Evolutionary conservation across 768 basidiomycete species (phyloP).

Genomic region (Psilocybe tampanensis): DNA sequence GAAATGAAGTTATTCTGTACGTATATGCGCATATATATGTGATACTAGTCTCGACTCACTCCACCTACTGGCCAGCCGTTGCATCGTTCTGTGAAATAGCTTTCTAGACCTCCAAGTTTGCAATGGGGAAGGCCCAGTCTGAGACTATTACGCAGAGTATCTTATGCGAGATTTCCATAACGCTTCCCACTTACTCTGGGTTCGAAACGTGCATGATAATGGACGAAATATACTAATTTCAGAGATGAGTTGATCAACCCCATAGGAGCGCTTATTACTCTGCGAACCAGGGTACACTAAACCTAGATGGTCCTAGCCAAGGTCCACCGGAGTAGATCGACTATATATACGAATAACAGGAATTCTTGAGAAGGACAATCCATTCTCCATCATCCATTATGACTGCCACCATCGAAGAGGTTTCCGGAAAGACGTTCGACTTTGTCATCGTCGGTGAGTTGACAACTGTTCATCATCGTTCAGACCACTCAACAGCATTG

Average conservation of each 20-base stretch:
- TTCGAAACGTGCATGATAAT: not conserved
- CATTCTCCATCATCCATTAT: not conserved
- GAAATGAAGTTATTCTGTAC: too few relatives aligned
- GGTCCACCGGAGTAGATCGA: not conserved
- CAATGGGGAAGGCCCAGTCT: not conserved
- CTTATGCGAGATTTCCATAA: not conserved
- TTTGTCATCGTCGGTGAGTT: conserved; percentile 1
- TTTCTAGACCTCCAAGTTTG: too few relatives aligned
- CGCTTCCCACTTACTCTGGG: not conserved
- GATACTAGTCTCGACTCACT: too few relatives aligned
- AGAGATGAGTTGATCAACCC: not conserved
- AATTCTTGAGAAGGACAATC: not conserved
- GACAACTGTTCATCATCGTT: not conserved
- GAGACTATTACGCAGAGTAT: not conserved
- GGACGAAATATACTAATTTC: not conserved
- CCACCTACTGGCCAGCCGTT: too few relatives aligned
- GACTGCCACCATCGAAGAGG: conserved; percentile 3
- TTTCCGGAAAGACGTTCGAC: conserved; percentile 4
- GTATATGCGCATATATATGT: too few relatives aligned
- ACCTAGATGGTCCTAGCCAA: not conserved
- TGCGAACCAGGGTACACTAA: not conserved
- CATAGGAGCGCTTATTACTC: not conserved
- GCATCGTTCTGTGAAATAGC: too few relatives aligned
- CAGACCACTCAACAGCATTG: not conserved
- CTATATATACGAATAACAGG: too few relatives aligned